Evolutionary conservation across 1,284 basidiomycete species (phyloP).

Genomic region (Austroboletus rostrupii): DNA sequence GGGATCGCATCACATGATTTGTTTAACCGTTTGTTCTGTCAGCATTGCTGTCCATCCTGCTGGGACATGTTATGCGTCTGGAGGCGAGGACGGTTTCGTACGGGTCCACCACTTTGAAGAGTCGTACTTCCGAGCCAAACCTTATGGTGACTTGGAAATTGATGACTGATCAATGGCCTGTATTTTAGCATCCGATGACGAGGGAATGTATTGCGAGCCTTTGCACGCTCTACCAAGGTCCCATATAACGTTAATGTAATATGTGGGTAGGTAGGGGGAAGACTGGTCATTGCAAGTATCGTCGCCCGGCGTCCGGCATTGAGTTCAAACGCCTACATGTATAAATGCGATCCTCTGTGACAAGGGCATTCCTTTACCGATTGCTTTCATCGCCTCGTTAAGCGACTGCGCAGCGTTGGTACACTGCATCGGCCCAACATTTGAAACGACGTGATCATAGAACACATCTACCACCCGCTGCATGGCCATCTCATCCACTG

Average conservation of each 20-base stretch:
- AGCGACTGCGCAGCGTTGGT: conserved; percentile 18
- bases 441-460: conserved; percentile 19
- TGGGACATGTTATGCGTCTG: conserved; percentile 88
- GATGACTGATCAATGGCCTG: conserved; percentile 27
- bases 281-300: background rate
- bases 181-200: conserved; percentile 7
- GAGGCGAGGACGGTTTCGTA: conserved; percentile 95
- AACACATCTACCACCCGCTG: conserved; percentile 16
- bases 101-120: conserved; percentile 92
- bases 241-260: too few relatives aligned
- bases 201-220: conserved; percentile 7
- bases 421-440: conserved; percentile 7
- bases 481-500: conserved; percentile 17
- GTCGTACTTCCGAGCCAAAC: conserved; percentile 83
- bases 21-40: conserved; percentile 6
- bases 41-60: conserved; percentile 91
- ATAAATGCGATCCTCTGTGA: conserved; percentile 26
- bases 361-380: conserved; percentile 15
- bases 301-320: too few relatives aligned
- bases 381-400: conserved; percentile 12
- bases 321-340: conserved; percentile 24
- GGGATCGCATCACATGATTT: background rate
- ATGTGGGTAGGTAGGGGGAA: background rate
- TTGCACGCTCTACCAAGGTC: background rate
- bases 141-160: conserved; percentile 86